Evolutionary conservation across 139 green algal species (phyloP), one percentile per base, ranked within the genome.

Genomic region (Edaphochlamys debaryana): DNA sequence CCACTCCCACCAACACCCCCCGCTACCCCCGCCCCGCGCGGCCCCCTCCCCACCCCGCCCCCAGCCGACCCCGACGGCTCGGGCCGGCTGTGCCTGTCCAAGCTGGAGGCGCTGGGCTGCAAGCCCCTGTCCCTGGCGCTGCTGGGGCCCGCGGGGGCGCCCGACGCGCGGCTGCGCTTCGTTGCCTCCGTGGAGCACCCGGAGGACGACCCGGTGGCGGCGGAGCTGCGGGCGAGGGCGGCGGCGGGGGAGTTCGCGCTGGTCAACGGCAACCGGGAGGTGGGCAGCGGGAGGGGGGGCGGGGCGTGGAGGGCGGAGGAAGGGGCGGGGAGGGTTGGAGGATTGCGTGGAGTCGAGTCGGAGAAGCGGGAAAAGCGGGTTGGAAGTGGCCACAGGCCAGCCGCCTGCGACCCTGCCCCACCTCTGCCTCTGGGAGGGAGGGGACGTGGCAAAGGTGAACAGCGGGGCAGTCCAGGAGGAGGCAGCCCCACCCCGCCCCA

Each of bases 81-180:
- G n/a, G n/a, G n/a, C n/a, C n/a, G n/a, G n/a, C n/a, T n/a, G n/a
- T n/a, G n/a, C n/a, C n/a, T n/a, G n/a, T n/a, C n/a, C n/a, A n/a
- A 82, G 76, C 62, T 82, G 41, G 74, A 80, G 74, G 70, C 74
- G 58, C 74, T 70, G 74, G 74, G 74, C 37, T 80, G 74, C 74
- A 80, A 80, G 58, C 74, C 74, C 20, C 30, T 80, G 29, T 62
- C 74, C 38, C 25, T 80, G 30, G 58, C 74, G 38, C 60, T 81
- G n/a, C 54, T 81, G 75, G 75, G 75, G 60, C 60, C n/a, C 40
- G 41, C 29, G 1, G 41, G 56, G 17, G 20, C 2, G 4, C 29
- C 41, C 15, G 75, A 71, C 38, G 40, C 69, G 40, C 75, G 75
- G 60, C 20, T 81, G 42, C 60, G 75, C 27, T 81, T 64, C 58